Evolutionary conservation across 2,329 filamentous ascomycete species (phyloP), one percentile per base, ranked within the genome.

Genomic region (Sphaerulina vaccinii): DNA sequence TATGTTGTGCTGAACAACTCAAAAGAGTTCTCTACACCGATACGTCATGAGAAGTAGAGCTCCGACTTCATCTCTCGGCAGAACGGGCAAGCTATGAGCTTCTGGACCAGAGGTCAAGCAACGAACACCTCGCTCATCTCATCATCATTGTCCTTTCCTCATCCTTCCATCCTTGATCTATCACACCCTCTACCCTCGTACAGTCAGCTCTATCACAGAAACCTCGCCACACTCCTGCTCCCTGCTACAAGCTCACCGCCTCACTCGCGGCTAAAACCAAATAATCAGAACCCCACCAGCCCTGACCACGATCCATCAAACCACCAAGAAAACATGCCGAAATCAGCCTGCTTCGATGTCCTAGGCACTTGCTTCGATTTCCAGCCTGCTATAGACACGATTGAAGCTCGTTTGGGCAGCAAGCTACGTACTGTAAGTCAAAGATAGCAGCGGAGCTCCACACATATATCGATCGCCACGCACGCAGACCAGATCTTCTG

Each of bases 291-390:
- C 9, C 4, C 16, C 7, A 7, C 8, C 3, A 8, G 2, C 3
- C 2, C 11, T 7, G 2, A 37, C 3, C 18, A 24, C 13, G 3
- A 19, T 46, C 29, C 9, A 10, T 18, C 21, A 16, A 7, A 18
- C 21, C 21, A n/a, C 7, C 22, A 18, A 9, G n/a, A 16, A 19
- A 49, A 23, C 7, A 59, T 59, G 54, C 43, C 50, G 13, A 63
- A 64, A 56, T 65, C 62, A 22, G 58, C 55, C 18, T 59, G 57
- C 55, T 66, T 66, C 57, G 64, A 66, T 51, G 62, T 66, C 29
- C 59, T 66, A 32, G 64, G 64, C 36, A 66, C 64, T 21, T 66
- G 64, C 53, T 66, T 66, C 58, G 52, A 51, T 56, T 65, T 66
- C 58, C 27, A 58, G n/a, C 21, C 39, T 33, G 62, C 63, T 51